Evolutionary conservation across 2,329 filamentous ascomycete species (phyloP), one percentile per base, ranked within the genome.

Genomic region (Alternaria burnsii): DNA sequence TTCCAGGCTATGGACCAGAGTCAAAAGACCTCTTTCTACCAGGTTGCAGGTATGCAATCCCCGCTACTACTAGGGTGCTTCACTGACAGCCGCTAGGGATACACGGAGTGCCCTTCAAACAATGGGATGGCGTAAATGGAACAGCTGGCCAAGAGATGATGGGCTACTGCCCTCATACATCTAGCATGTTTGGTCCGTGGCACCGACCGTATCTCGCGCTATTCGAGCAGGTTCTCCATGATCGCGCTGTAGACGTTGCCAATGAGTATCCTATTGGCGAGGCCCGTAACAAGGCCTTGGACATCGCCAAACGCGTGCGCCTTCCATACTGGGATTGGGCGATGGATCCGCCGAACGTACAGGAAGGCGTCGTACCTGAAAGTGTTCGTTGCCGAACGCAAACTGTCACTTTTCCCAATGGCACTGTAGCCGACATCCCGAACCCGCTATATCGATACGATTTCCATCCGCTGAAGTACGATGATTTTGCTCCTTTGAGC

Each of bases 251-350:
- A 2, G 70, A 75, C 8, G 63, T 76, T 30, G 74, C 72, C 7
- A 71, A 74, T 5, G 70, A 73, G 46, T 70, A 72, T 44, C 66
- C 72, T 5, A 59, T 42, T n/a, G 73, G 72, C 5, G 55, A 67
- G 12, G 59, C 67, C 50, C 63, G 68, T 42, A 55, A 69, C 30
- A 71, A 64, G 30, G 72, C 72, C n/a, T 61, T 69, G 44, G 46
- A 59, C 4, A 55, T 67, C 20, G 74, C 73, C 2, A 57, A 70
- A 24, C 71, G 62, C 41, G 61, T 76, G 18, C 72, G 76, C 2
- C 55, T 76, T n/a, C 74, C 75, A 9, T 76, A 75, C 59, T 76
- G 72, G 74, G 75, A 77, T 57, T 77, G 74, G 75, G 74, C 73
- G 0, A 66, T 71, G 24, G 57, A 72, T 38, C 71, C 74, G 3